Conservation (phyloP, 1,284 basidiomycete species). For the Termitomyces sp. region DNA sequence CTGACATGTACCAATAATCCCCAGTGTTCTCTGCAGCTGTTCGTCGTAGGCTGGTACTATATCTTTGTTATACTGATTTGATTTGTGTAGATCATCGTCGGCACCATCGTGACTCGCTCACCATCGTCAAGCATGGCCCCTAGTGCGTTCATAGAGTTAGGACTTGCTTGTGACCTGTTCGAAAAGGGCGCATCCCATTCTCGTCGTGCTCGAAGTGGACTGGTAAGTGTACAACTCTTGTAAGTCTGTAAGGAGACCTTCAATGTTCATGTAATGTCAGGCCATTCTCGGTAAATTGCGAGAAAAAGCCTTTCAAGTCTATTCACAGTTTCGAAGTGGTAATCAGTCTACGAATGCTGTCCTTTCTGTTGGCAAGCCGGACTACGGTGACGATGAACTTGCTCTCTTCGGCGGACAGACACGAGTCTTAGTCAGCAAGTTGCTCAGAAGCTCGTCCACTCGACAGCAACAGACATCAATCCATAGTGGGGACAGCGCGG, state of each 20-base stretch:
- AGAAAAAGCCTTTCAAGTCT: conserved; percentile 45
- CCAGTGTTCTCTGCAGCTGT: conserved; percentile 52
- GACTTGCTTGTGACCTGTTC: conserved; percentile 51
- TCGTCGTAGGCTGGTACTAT: conserved; percentile 15
- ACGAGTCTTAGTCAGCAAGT: conserved; percentile 47
- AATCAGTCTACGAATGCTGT: conserved; percentile 28
- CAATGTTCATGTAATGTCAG: conserved; percentile 23
- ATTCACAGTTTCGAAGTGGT: conserved; percentile 37
- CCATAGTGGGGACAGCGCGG: conserved; percentile 16
- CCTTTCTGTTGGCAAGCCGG: conserved; percentile 33
- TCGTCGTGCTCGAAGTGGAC: conserved; percentile 44
- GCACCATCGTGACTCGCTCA: conserved; percentile 49
- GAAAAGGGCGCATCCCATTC: conserved; percentile 42
- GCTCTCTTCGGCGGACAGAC: conserved; percentile 65
- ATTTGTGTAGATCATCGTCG: conserved; percentile 45
- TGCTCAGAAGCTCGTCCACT: conserved; percentile 27
- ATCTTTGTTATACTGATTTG: not conserved
- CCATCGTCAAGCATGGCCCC: conserved; percentile 55
- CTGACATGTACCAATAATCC: not conserved
- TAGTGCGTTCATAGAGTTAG: conserved; percentile 51
- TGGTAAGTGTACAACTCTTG: conserved; percentile 32
- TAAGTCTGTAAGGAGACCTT: not conserved
- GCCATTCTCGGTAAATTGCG: conserved; percentile 43
- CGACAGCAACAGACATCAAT: conserved; percentile 19
- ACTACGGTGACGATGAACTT: conserved; percentile 56